These are phyloP conservation scores for Poterioochromonas sp. DNA, from an alignment of 352 stramenopile genomes.

Conservation along the genomic window DNA sequence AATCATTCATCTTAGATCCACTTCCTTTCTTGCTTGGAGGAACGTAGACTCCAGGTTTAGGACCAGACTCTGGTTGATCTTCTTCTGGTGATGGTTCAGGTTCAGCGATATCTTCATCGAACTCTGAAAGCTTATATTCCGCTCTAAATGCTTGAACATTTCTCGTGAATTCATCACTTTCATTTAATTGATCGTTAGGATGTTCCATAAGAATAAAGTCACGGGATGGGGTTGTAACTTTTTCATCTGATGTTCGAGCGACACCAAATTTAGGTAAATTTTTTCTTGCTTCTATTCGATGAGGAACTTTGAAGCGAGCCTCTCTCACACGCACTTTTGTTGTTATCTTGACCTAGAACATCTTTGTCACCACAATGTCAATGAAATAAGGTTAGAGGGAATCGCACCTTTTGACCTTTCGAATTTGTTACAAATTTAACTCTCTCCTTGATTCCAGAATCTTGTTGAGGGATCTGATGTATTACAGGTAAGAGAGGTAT, in stretches of 20 bases:
- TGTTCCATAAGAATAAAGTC: constrained; percentile 29
- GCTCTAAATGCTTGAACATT: background rate
- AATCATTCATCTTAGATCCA: background rate
- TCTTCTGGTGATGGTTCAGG: background rate
- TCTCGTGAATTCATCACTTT: background rate
- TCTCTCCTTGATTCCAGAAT: background rate
- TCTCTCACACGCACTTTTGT: background rate
- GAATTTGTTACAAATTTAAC: background rate
- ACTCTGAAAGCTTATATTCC: background rate
- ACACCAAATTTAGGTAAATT: constrained; percentile 23
- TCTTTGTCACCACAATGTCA: too few species aligned
- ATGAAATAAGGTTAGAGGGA: background rate
- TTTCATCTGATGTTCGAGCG: background rate
- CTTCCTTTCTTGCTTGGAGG: background rate
- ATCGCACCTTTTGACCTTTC: constrained; percentile 2
- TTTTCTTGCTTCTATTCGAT: background rate
- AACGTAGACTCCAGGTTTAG: constrained; percentile 4
- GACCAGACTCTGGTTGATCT: background rate
- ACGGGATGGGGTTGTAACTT: constrained; percentile 7
- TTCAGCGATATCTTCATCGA: constrained; percentile 3
- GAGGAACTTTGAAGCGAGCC: background rate
- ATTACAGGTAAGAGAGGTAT: background rate
- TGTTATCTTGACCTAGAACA: constrained; percentile 5
- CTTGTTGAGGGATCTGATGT: background rate
- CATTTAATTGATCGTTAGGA: constrained; percentile 9